These are phyloP conservation scores for Colletotrichum abscissum DNA, from an alignment of 2,329 filamentous ascomycete genomes.

Conservation along the genomic window DNA sequence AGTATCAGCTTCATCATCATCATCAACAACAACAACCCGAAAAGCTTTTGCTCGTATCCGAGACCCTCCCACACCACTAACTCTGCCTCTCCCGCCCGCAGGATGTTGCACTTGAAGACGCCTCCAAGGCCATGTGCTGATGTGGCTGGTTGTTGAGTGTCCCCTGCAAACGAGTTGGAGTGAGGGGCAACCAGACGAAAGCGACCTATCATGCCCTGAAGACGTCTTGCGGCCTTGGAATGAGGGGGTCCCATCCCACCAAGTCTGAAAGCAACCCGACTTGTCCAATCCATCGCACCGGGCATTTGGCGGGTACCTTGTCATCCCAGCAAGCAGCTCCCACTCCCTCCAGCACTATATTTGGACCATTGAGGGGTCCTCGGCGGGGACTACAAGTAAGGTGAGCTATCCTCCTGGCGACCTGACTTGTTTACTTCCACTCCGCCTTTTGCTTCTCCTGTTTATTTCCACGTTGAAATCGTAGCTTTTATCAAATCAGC, in stretches of 20 bases:
- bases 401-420: constrained; percentile 22
- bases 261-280: constrained; percentile 24
- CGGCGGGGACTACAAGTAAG: constrained; percentile 36
- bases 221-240: constrained; percentile 26
- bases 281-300: constrained; percentile 21
- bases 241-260: constrained; percentile 19
- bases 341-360: constrained; percentile 26
- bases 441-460: constrained; percentile 22
- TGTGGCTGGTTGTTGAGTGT: constrained; percentile 25
- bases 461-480: constrained; percentile 1
- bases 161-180: constrained; percentile 25
- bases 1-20: background rate
- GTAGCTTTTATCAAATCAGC: background rate
- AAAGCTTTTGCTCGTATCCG: constrained; percentile 24
- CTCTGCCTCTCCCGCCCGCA: background rate
- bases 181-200: constrained; percentile 29
- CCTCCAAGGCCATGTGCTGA: constrained; percentile 13
- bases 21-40: background rate
- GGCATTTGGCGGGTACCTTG: constrained; percentile 30
- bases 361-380: constrained; percentile 32
- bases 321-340: constrained; percentile 27
- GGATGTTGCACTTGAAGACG: constrained; percentile 1
- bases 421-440: constrained; percentile 14
- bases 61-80: constrained; percentile 1
- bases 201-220: constrained; percentile 31